Evolutionary conservation across 495 filamentous ascomycete species (phyloP), one percentile per base, ranked within the genome.

Genomic region (Podospora comata): DNA sequence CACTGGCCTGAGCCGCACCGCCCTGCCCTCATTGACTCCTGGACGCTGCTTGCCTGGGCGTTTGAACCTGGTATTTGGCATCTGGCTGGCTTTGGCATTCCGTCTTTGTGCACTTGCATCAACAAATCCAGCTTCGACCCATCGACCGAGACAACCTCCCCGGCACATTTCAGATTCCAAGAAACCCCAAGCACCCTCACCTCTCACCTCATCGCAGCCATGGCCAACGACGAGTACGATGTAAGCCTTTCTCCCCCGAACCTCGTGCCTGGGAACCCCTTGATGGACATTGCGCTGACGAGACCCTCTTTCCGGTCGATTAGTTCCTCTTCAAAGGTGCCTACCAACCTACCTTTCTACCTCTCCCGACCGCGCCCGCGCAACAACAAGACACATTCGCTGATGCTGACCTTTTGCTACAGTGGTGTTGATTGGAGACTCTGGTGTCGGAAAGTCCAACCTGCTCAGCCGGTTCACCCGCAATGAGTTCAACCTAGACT

Each of bases 151-250:
- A 61, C 67, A 68, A 71, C 71, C 68, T 66, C 66, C 39, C 66
- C 53, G 66, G 27, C 65, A 67, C 27, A 65, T 68, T 48, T 64
- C 65, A 19, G 55, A 62, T 65, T 66, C 55, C 67, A 65, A 65
- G 63, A 58, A 39, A 70, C 62, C 64, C 39, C 67, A 65, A 70
- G 55, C 66, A 65, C 70, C 68, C 67, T 65, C 63, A 72, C 65
- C 23, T 23, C 23, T 23, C 23, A 23, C 23, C 23, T 23, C 23
- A 23, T 23, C 70, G 76, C 72, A 75, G 76, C 71, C 79, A 99
- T 99, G 96, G 96, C 96, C 75, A 99, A 99, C 88, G 96, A 99
- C 84, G 96, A 99, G 85, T 98, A 99, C 82, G 95, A 99, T 91
- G 95, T 99, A 83, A 87, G 96, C 85, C 54, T 62, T 26, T 28